Conservation (phyloP, 768 basidiomycete species). For the Mycena capillaripes region DNA sequence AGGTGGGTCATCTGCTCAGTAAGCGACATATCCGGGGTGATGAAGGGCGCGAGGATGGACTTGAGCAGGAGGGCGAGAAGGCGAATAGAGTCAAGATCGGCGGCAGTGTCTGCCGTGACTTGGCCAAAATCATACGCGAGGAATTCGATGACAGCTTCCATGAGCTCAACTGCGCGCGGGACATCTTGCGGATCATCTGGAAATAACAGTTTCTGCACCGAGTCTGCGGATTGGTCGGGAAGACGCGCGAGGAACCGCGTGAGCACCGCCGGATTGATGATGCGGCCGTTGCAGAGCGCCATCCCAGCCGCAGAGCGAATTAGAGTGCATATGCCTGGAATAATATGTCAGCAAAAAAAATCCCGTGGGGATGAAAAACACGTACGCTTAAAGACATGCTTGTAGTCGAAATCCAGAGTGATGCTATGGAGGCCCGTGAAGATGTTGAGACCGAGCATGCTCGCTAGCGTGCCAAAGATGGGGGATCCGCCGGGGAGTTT, state of each 20-base stretch:
- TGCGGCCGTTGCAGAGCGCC: constrained; percentile 7
- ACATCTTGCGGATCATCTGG: constrained; percentile 50
- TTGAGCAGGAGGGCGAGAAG: constrained; percentile 29
- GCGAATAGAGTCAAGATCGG: constrained; percentile 16
- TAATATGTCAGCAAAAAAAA: neutral
- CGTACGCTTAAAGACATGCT: constrained; percentile 38
- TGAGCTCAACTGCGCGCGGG: constrained; percentile 46
- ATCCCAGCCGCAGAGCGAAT: constrained; percentile 21
- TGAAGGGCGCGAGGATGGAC: constrained; percentile 43
- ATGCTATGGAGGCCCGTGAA: constrained; percentile 25
- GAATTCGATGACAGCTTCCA: constrained; percentile 29
- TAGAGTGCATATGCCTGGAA: constrained; percentile 32
- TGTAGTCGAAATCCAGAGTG: constrained; percentile 35
- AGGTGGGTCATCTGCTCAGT: constrained; percentile 45
- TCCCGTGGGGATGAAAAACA: neutral
- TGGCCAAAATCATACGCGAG: neutral
- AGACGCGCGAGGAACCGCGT: constrained; percentile 37
- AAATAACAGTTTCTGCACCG: constrained; percentile 41
- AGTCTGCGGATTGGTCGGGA: constrained; percentile 11
- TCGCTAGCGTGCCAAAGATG: constrained; percentile 15
- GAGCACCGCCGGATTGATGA: constrained; percentile 41
- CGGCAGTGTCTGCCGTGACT: neutral
- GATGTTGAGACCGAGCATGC: constrained; percentile 34
- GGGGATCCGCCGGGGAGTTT: neutral
- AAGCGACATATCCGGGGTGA: constrained; percentile 36